These are phyloP conservation scores for Vachellia collinsii DNA, from an alignment of 306 rosid genomes.

Conservation along the genomic window DNA sequence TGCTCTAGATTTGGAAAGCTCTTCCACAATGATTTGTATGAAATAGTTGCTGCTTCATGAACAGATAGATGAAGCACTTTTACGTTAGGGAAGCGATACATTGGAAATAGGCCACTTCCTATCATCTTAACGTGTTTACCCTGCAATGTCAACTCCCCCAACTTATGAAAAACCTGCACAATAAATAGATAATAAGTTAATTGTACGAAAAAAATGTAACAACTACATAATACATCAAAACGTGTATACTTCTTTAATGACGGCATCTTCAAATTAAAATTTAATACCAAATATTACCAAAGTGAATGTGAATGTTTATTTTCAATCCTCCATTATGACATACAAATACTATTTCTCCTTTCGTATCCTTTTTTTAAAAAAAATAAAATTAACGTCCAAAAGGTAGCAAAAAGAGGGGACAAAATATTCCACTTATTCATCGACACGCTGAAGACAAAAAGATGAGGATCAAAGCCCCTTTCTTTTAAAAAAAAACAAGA, in stretches of 20 bases:
- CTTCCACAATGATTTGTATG: rapidly evolving
- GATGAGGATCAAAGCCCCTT: background rate
- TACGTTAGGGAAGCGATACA: background rate
- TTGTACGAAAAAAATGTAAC: too few species aligned
- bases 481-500: background rate
- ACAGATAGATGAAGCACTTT: background rate
- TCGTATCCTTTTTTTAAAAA: background rate
- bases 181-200: background rate
- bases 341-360: background rate
- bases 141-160: background rate
- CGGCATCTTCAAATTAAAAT: background rate
- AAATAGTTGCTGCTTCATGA: background rate
- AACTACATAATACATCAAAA: background rate
- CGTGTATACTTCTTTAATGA: background rate
- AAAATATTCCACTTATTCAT: background rate
- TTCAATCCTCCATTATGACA: background rate
- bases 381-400: background rate
- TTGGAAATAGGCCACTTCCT: background rate
- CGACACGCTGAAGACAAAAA: background rate
- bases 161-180: background rate
- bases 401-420: too few species aligned
- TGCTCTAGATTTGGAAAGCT: background rate
- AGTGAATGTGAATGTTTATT: background rate
- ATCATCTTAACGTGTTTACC: background rate
- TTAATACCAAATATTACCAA: background rate